Percentiles rank a stretch among this genome's conserved stretches.
Evolutionary conservation across 1,284 basidiomycete species (phyloP).

Genomic region (Salmacisia buchloeana): DNA sequence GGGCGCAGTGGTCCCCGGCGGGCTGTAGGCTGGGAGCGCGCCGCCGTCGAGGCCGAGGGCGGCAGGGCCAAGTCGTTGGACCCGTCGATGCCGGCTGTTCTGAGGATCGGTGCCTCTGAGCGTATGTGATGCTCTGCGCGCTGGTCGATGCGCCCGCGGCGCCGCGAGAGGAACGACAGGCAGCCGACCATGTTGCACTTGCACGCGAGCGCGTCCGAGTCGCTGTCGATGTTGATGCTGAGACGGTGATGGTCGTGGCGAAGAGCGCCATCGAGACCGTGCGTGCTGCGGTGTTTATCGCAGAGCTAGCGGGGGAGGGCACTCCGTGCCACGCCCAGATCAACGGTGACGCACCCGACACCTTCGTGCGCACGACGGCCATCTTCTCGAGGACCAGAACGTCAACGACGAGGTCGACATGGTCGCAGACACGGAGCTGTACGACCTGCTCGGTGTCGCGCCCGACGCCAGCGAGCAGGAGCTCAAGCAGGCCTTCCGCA

Average conservation of each 20-base stretch:
- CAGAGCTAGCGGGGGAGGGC: too few relatives aligned
- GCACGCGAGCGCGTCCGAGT: too few relatives aligned
- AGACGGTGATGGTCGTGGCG: too few relatives aligned
- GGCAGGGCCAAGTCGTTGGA: neutral
- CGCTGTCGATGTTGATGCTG: too few relatives aligned
- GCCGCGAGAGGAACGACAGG: neutral
- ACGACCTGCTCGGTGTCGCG: constrained; percentile 66
- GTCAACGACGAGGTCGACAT: too few relatives aligned
- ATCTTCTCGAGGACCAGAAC: too few relatives aligned
- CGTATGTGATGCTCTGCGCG: neutral
- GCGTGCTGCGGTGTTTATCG: too few relatives aligned
- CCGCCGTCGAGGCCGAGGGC: too few relatives aligned
- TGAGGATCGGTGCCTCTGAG: neutral
- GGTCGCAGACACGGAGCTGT: constrained; percentile 64
- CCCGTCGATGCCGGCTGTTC: neutral
- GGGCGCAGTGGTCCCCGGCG: neutral
- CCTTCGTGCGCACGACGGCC: too few relatives aligned
- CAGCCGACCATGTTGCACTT: neutral
- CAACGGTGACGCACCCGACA: too few relatives aligned
- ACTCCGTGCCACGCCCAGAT: too few relatives aligned
- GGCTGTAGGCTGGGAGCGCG: constrained; percentile 4
- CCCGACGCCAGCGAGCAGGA: constrained; percentile 71
- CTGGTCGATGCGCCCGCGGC: neutral
- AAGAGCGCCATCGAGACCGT: too few relatives aligned
- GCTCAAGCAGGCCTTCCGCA: constrained; percentile 67